Evolutionary conservation across 1,284 basidiomycete genomes (phyloP).

Genomic region (Ustilago lituana): DNA sequence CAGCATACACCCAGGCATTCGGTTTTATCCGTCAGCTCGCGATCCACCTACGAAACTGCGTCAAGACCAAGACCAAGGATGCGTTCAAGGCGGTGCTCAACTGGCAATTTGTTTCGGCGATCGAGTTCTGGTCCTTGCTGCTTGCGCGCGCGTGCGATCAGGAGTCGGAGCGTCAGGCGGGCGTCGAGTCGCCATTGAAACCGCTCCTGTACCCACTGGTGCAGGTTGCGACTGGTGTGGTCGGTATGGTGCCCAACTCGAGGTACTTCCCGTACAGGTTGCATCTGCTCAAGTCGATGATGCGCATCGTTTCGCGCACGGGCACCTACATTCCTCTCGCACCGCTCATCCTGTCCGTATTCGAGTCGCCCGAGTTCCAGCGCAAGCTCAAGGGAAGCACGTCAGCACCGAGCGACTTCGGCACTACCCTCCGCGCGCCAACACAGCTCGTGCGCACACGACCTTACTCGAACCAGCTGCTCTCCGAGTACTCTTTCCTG

Average conservation of each 20-base stretch:
- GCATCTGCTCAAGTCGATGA: conserved; percentile 77
- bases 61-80: conserved; percentile 78
- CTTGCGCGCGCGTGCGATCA: conserved; percentile 57
- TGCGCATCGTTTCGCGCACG: conserved; percentile 80
- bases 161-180: conserved; percentile 43
- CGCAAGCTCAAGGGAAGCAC: conserved; percentile 87
- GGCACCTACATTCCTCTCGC: conserved; percentile 87
- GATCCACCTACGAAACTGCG: conserved; percentile 88
- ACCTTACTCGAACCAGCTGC: conserved; percentile 83
- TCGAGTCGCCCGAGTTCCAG: conserved; percentile 80
- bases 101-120: conserved; percentile 95
- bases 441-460: conserved; percentile 88
- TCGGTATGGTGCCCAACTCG: conserved; percentile 86
- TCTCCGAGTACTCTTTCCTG: conserved; percentile 82
- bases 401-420: conserved; percentile 86
- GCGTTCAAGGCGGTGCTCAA: conserved; percentile 71
- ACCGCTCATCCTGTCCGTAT: conserved; percentile 84
- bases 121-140: conserved; percentile 96
- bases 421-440: conserved; percentile 85
- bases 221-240: conserved; percentile 90
- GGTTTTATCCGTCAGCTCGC: conserved; percentile 96
- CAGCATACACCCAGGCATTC: conserved; percentile 92
- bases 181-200: conserved; percentile 78
- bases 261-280: conserved; percentile 84
- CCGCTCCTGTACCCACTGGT: conserved; percentile 93